These are phyloP conservation scores for Diaporthe vaccinii DNA, from an alignment of 2,329 filamentous ascomycete genomes.

Conservation along the genomic window DNA sequence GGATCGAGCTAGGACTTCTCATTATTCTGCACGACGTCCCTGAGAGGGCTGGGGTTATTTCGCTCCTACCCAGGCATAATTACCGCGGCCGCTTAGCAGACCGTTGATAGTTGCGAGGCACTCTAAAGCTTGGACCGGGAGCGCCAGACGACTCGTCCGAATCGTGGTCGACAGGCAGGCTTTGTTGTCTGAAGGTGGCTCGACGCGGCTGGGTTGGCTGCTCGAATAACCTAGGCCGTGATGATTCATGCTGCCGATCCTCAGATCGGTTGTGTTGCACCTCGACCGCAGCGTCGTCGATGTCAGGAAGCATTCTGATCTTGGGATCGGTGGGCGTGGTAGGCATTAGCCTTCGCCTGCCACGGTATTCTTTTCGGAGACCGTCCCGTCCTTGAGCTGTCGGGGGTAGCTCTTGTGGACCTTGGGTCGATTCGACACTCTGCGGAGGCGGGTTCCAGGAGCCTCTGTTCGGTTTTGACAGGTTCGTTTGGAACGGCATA, in stretches of 20 bases:
- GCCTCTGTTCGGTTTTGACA: slow-evolving; percentile 6
- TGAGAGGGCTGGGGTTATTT: not conserved
- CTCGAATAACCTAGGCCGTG: not conserved
- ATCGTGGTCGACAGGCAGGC: not conserved
- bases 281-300: not conserved
- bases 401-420: not conserved
- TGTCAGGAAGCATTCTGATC: slow-evolving; percentile 10
- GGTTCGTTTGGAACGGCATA: slow-evolving; percentile 23
- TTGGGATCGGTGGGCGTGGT: not conserved
- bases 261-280: not conserved
- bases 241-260: no score
- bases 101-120: not conserved
- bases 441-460: not conserved
- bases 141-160: not conserved
- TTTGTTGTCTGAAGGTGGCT: not conserved
- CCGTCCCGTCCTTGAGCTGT: not conserved
- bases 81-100: not conserved
- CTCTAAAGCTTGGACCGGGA: not conserved
- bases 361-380: not conserved
- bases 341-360: slow-evolving; percentile 9
- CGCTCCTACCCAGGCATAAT: no score
- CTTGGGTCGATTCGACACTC: not conserved
- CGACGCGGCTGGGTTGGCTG: not conserved
- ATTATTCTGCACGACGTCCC: not conserved
- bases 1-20: not conserved